Percentiles rank a stretch among this genome's conserved stretches.
These are phyloP conservation scores for Arthrobotrys conoides DNA, from an alignment of 2,329 filamentous ascomycete genomes.

Conservation along the genomic window DNA sequence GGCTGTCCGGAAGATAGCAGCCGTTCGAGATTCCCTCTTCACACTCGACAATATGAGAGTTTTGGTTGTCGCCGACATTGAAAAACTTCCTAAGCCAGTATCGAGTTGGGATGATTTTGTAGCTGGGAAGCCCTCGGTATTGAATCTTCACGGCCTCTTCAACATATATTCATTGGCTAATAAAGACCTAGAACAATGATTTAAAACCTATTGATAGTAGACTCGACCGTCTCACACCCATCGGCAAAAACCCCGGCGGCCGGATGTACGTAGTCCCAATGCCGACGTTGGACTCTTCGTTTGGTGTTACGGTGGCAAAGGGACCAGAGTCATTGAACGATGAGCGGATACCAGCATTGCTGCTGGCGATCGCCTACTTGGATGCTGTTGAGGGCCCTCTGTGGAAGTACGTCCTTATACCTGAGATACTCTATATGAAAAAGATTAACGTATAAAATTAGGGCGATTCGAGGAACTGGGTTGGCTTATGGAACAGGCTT, in stretches of 20 bases:
- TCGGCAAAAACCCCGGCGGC: slow-evolving; percentile 81
- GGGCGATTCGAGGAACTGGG: slow-evolving; percentile 89
- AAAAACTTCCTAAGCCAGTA: slow-evolving; percentile 80
- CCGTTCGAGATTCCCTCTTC: slow-evolving; percentile 81
- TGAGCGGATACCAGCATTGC: slow-evolving; percentile 82
- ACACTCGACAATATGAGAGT: slow-evolving; percentile 87
- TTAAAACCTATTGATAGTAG: slow-evolving; percentile 63
- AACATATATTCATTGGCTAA: slow-evolving; percentile 1
- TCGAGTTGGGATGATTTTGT: slow-evolving; percentile 81
- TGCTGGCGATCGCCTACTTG: slow-evolving; percentile 91
- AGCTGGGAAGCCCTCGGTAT: slow-evolving; percentile 65
- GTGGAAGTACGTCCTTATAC: slow-evolving; percentile 73
- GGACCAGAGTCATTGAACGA: slow-evolving; percentile 83
- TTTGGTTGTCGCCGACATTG: slow-evolving; percentile 84
- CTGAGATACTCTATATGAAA: neutral
- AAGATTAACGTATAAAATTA: slow-evolving; percentile 4
- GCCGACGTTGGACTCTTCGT: slow-evolving; percentile 92
- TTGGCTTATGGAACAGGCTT: slow-evolving; percentile 92
- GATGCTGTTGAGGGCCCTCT: slow-evolving; percentile 94
- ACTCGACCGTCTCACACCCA: slow-evolving; percentile 78
- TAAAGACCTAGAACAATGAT: slow-evolving; percentile 37
- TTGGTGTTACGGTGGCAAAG: slow-evolving; percentile 80
- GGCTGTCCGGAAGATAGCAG: slow-evolving; percentile 83
- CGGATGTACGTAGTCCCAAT: slow-evolving; percentile 87
- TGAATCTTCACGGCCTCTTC: neutral